phyloP scores from a whole-genome alignment of 306 rosid genomes.

The Inga oerstediana region DNA sequence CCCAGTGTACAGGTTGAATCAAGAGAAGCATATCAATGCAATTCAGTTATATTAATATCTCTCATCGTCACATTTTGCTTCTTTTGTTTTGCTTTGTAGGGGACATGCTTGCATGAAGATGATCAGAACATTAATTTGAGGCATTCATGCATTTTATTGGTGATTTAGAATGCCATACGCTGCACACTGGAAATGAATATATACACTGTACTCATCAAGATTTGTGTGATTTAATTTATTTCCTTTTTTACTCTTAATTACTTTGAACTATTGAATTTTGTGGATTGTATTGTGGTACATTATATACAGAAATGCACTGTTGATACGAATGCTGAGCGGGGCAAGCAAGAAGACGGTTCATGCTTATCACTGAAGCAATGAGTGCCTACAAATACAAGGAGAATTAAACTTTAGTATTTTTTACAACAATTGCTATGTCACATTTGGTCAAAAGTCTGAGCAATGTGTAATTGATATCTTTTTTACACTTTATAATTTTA shows the following conservation, averaged over 20 bases:
- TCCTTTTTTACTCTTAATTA: neutral
- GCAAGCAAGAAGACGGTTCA: neutral
- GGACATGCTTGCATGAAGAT: neutral
- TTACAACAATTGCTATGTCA: neutral
- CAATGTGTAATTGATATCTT: neutral
- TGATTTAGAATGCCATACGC: too few species aligned
- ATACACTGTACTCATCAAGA: neutral
- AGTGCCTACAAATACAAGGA: neutral
- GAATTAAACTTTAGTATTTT: too few species aligned
- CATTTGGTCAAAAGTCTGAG: neutral
- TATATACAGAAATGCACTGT: neutral
- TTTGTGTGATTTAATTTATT: neutral
- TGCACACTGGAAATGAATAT: too few species aligned
- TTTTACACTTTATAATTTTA: neutral
- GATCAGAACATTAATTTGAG: neutral
- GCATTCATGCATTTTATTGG: neutral
- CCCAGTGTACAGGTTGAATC: neutral
- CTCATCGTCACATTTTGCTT: neutral
- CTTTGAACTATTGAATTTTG: neutral
- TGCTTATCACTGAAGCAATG: neutral
- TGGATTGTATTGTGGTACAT: neutral
- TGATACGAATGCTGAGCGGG: neutral
- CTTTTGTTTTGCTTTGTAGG: neutral
- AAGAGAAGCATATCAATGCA: neutral
- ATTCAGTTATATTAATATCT: neutral